Evolutionary conservation across 352 stramenopile genomes (phyloP).

Genomic region (Phytophthora citricola): DNA sequence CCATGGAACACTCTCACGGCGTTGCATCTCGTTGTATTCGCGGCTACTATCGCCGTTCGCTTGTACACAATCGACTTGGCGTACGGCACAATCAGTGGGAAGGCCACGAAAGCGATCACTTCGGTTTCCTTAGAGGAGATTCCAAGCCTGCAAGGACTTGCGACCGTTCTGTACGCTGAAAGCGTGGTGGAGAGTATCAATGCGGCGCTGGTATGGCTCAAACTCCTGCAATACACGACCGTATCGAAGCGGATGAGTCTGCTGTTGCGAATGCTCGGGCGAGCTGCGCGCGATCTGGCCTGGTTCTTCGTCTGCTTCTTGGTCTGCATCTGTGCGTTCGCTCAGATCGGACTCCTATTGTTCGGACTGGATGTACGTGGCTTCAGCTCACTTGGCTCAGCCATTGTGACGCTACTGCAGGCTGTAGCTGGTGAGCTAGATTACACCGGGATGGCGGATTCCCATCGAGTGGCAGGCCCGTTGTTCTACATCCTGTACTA

Average conservation of each 20-base stretch:
- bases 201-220: slow-evolving; percentile 64
- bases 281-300: slow-evolving; percentile 57
- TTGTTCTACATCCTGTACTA: slow-evolving; percentile 82
- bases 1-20: slow-evolving; percentile 51
- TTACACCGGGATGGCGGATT: slow-evolving; percentile 49
- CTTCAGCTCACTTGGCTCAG: slow-evolving; percentile 61
- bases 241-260: slow-evolving; percentile 69
- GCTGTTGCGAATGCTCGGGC: slow-evolving; percentile 56
- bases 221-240: slow-evolving; percentile 77
- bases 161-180: slow-evolving; percentile 47
- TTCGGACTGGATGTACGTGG: slow-evolving; percentile 60
- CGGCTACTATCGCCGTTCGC: slow-evolving; percentile 54
- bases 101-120: slow-evolving; percentile 32
- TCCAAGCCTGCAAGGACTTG: slow-evolving; percentile 49
- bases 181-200: slow-evolving; percentile 53
- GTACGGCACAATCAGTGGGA: slow-evolving; percentile 63
- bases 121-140: slow-evolving; percentile 38
- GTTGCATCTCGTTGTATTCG: slow-evolving; percentile 55
- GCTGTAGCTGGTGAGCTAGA: slow-evolving; percentile 66
- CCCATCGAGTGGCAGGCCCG: slow-evolving; percentile 58
- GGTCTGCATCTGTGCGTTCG: slow-evolving; percentile 66
- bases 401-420: slow-evolving; percentile 67
- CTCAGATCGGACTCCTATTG: slow-evolving; percentile 68
- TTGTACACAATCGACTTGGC: slow-evolving; percentile 60
- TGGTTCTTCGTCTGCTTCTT: slow-evolving; percentile 72